phyloP scores from a whole-genome alignment of 306 rosid species.

The Erythrophleum fordii region DNA sequence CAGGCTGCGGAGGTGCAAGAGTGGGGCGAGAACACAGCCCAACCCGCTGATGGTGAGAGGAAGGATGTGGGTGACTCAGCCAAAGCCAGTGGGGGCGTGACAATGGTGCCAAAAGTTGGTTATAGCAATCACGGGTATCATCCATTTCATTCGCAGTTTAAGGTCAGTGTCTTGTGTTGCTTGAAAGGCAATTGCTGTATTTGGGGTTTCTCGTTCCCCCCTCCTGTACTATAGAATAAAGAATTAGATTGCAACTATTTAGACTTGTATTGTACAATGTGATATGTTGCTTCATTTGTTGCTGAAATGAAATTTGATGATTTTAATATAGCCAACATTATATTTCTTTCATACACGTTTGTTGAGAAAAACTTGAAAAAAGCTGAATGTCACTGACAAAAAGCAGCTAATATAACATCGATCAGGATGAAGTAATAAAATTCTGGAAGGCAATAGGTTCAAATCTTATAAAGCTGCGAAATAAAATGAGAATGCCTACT shows the following conservation, averaged over 20 bases:
- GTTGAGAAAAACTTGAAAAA: conserved; percentile 24
- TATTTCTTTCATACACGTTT: conserved; percentile 24
- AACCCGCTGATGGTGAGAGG: conserved; percentile 70
- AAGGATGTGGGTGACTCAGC: conserved; percentile 71
- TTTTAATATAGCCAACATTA: conserved; percentile 36
- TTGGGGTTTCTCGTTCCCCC: conserved; percentile 52
- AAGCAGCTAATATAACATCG: not conserved
- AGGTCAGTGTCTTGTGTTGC: conserved; percentile 81
- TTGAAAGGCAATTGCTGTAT: conserved; percentile 42
- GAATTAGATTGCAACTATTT: conserved; percentile 43
- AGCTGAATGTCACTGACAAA: conserved; percentile 31
- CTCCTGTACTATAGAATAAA: conserved; percentile 17
- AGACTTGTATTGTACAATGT: conserved; percentile 47
- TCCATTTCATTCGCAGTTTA: conserved; percentile 97
- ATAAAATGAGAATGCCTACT: conserved; percentile 25
- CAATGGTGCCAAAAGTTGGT: conserved; percentile 63
- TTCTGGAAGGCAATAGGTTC: not conserved
- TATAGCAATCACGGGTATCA: conserved; percentile 85
- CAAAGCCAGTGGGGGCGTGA: conserved; percentile 48
- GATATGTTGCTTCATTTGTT: conserved; percentile 34
- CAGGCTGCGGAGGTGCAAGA: conserved; percentile 76
- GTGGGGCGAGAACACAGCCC: conserved; percentile 73
- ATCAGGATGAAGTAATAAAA: conserved; percentile 4
- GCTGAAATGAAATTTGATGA: conserved; percentile 36
- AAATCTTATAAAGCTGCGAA: not conserved